Evolutionary conservation across 2,329 filamentous ascomycete species (phyloP).

Genomic region (Cryphonectria radicalis): DNA sequence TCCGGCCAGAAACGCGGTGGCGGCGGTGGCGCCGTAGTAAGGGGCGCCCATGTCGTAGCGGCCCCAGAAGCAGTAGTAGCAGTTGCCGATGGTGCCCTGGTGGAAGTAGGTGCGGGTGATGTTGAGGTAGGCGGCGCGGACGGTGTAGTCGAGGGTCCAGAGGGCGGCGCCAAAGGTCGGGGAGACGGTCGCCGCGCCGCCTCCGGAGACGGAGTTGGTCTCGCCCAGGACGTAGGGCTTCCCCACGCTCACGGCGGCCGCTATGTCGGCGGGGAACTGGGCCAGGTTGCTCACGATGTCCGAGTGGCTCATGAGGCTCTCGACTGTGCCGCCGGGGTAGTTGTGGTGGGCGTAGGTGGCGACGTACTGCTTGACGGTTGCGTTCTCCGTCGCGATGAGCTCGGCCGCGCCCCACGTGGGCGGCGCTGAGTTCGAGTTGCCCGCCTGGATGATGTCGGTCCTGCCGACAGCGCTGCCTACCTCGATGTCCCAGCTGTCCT

Average conservation of each 20-base stretch:
- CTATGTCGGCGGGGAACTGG: constrained; percentile 46
- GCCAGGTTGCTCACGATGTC: constrained; percentile 45
- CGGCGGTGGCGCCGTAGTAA: constrained; percentile 56
- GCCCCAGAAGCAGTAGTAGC: constrained; percentile 54
- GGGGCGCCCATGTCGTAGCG: constrained; percentile 54
- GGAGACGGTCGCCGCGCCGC: constrained; percentile 44
- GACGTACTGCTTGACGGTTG: constrained; percentile 44
- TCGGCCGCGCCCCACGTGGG: constrained; percentile 45
- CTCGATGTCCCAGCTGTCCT: constrained; percentile 44
- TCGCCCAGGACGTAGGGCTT: constrained; percentile 54
- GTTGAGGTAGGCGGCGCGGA: constrained; percentile 42
- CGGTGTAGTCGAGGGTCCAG: constrained; percentile 55
- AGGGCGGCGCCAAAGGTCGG: constrained; percentile 54
- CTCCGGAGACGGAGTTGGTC: constrained; percentile 51
- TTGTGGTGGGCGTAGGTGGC: constrained; percentile 52
- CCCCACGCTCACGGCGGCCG: constrained; percentile 42
- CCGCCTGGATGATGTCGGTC: constrained; percentile 45
- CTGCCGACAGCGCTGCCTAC: constrained; percentile 42
- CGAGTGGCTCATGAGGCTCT: constrained; percentile 50
- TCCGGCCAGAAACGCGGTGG: constrained; percentile 49
- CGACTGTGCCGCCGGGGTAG: constrained; percentile 50
- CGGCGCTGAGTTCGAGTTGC: constrained; percentile 44
- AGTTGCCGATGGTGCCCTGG: constrained; percentile 56
- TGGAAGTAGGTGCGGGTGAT: constrained; percentile 54
- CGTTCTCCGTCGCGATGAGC: constrained; percentile 44